A percentile compares a stretch with the other conserved stretches of the same genome.
Conservation (phyloP, 2,329 filamentous ascomycete genomes). For the Pseudocercospora vitis region DNA sequence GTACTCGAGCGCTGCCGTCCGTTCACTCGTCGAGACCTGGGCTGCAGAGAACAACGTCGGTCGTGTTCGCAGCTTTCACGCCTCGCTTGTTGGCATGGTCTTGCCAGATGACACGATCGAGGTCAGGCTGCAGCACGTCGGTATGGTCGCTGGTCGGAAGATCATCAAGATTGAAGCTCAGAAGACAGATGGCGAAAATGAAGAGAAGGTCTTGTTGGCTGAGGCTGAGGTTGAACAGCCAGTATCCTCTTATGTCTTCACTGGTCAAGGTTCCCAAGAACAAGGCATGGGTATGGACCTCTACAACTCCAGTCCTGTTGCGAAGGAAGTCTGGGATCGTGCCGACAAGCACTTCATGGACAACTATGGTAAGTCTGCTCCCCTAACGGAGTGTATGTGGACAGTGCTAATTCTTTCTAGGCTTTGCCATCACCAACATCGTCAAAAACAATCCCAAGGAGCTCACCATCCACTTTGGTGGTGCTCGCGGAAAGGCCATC, state of each 20-base stretch:
- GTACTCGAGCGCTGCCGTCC: slow-evolving; percentile 96
- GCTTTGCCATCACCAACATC: slow-evolving; percentile 96
- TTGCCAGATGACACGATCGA: slow-evolving; percentile 93
- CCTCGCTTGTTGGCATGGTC: slow-evolving; percentile 97
- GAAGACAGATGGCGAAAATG: slow-evolving; percentile 76
- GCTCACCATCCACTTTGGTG: slow-evolving; percentile 96
- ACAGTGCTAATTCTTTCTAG: slow-evolving; percentile 47
- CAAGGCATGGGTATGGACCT: slow-evolving; percentile 99
- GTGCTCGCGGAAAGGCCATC: slow-evolving; percentile 93
- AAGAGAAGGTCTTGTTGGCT: slow-evolving; percentile 92
- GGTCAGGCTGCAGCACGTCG: slow-evolving; percentile 92
- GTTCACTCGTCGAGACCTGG: slow-evolving; percentile 96
- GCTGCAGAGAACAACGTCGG: slow-evolving; percentile 98
- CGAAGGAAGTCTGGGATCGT: slow-evolving; percentile 95
- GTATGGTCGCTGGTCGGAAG: slow-evolving; percentile 97
- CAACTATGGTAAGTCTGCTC: slow-evolving; percentile 73
- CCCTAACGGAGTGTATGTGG: too few species aligned
- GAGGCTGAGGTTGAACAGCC: slow-evolving; percentile 98
- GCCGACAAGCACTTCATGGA: slow-evolving; percentile 98
- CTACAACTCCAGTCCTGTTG: slow-evolving; percentile 88
- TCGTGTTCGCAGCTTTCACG: slow-evolving; percentile 95
- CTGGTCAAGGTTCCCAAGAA: slow-evolving; percentile 96
- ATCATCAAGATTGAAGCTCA: slow-evolving; percentile 98
- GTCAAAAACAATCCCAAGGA: slow-evolving; percentile 99
- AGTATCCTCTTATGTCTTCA: slow-evolving; percentile 95